Conservation (phyloP, 1,139 yeast species). For the Scheffersomyces illinoinensis region DNA sequence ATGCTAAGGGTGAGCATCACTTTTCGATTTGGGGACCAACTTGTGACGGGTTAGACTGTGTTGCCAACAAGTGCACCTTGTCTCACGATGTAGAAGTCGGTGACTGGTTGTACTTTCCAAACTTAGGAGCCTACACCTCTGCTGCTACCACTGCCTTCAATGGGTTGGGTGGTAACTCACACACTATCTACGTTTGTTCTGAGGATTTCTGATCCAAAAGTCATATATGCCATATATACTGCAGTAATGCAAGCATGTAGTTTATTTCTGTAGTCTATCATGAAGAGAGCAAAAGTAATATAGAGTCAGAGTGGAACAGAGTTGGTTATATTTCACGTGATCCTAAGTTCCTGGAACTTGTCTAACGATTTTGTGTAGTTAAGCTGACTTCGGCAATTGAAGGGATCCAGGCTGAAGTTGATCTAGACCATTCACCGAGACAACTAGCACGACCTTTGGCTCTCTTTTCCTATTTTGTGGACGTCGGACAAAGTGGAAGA, state of each 20-base stretch:
- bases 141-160: slow-evolving; percentile 89
- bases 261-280: background rate
- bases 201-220: slow-evolving; percentile 14
- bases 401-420: background rate
- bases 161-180: slow-evolving; percentile 71
- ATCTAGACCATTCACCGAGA: background rate
- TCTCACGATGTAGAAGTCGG: slow-evolving; percentile 71
- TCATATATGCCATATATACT: background rate
- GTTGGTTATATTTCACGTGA: too few relatives aligned
- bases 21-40: slow-evolving; percentile 97
- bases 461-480: too few relatives aligned
- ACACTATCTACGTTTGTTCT: slow-evolving; percentile 62
- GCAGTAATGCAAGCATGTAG: background rate
- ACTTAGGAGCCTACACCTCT: slow-evolving; percentile 91
- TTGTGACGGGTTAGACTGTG: slow-evolving; percentile 94
- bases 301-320: too few relatives aligned
- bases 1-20: slow-evolving; percentile 25
- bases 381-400: background rate
- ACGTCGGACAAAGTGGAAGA: too few relatives aligned
- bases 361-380: background rate
- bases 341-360: background rate
- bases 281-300: too few relatives aligned
- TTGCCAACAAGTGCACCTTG: slow-evolving; percentile 54
- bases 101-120: slow-evolving; percentile 87
- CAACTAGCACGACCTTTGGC: background rate